Percentiles rank a stretch among this genome's conserved stretches.
phyloP scores from a whole-genome alignment of 2,329 filamentous ascomycete genomes.

The Cercospora citrullina region DNA sequence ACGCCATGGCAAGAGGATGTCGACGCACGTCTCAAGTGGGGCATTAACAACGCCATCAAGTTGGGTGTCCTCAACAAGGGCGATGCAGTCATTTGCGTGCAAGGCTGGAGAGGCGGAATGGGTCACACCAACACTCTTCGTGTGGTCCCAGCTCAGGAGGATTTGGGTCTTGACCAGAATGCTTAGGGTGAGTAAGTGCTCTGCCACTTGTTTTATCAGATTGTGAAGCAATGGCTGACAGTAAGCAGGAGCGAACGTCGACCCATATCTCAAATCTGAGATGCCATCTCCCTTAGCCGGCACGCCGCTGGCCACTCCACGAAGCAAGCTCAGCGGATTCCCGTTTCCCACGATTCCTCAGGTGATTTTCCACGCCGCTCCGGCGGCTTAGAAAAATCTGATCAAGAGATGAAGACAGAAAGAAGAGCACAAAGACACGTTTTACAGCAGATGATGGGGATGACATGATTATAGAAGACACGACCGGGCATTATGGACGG shows the following conservation, averaged over 20 bases:
- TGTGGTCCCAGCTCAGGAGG: conserved; percentile 53
- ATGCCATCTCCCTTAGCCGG: neutral
- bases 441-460: conserved; percentile 1
- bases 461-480: conserved; percentile 10
- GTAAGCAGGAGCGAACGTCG: neutral
- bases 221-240: neutral
- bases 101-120: conserved; percentile 90
- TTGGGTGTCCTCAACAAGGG: conserved; percentile 72
- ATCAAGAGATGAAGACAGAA: conserved; percentile 2
- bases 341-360: conserved; percentile 8
- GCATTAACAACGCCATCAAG: conserved; percentile 80
- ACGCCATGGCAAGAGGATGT: conserved; percentile 99
- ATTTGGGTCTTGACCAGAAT: conserved; percentile 52
- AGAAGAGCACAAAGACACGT: conserved; percentile 4
- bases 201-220: too few relatives aligned
- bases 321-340: conserved; percentile 12
- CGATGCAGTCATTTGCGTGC: conserved; percentile 78
- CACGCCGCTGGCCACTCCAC: conserved; percentile 9
- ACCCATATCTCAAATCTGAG: conserved; percentile 10
- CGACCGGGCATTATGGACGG: neutral
- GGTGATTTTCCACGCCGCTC: conserved; percentile 2
- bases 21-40: conserved; percentile 96
- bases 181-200: conserved; percentile 38
- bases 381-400: conserved; percentile 4
- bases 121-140: conserved; percentile 81